Percentiles rank a stretch among this genome's conserved stretches.
phyloP scores from a whole-genome alignment of 306 rosid genomes.

The Vigna reflexopilosa region DNA sequence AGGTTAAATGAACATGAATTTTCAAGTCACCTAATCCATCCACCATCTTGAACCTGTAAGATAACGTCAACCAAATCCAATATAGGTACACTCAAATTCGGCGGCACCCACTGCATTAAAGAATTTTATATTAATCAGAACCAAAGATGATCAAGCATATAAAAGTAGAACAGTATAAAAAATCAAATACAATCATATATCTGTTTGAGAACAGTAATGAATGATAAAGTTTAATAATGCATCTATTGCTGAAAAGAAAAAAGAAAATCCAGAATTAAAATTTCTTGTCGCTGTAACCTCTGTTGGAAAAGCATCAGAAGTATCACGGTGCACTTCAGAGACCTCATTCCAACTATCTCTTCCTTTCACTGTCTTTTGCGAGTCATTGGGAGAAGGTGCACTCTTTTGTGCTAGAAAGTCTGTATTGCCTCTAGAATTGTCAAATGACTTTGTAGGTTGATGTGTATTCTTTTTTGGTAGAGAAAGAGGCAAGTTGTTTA shows the following conservation, averaged over 20 bases:
- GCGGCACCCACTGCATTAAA: conserved; percentile 93
- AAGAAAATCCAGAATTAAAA: conserved; percentile 29
- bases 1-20: conserved; percentile 18
- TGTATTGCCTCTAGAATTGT: conserved; percentile 52
- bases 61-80: conserved; percentile 92
- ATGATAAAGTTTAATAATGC: conserved; percentile 3
- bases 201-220: conserved; percentile 30
- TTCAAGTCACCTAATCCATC: conserved; percentile 90
- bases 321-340: conserved; percentile 60
- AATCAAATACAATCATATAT: conserved; percentile 29
- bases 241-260: conserved; percentile 13
- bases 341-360: conserved; percentile 51
- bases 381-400: conserved; percentile 54
- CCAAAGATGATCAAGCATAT: conserved; percentile 31
- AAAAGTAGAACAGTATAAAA: conserved; percentile 1
- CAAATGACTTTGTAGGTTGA: conserved; percentile 50
- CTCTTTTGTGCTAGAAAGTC: conserved; percentile 55
- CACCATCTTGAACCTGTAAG: conserved; percentile 97
- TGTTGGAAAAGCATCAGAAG: conserved; percentile 80
- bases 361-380: conserved; percentile 54
- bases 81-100: conserved; percentile 88
- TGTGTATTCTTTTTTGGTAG: conserved; percentile 50
- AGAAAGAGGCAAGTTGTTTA: conserved; percentile 57
- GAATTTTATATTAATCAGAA: conserved; percentile 46
- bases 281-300: conserved; percentile 66